Evolutionary conservation across 2,329 filamentous ascomycete genomes (phyloP), one percentile per base, ranked within the genome.

Genomic region (Colletotrichum simmondsii): DNA sequence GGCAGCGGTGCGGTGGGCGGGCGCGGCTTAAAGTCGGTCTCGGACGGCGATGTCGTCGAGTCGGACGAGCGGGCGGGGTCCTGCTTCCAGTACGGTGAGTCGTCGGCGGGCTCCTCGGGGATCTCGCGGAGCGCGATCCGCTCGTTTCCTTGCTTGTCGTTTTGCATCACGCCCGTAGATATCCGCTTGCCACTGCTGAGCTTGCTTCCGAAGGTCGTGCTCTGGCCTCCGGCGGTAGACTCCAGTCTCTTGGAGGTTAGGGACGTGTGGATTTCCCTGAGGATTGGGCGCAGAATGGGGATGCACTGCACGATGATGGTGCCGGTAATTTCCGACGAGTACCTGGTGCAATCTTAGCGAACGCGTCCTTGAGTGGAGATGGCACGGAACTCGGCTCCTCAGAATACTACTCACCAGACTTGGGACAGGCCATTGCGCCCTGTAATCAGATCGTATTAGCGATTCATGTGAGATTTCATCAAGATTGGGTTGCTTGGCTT

Each of bases 241-340:
- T 46, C 67, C 59, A 75, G 66, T 22, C 64, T 71, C 57, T 73
- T 71, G n/a, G 73, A 75, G 42, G 73, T 75, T 53, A 75, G 54
- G 4, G 73, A 71, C 26, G 71, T 73, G 59, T 75, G 73, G 46
- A 75, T 75, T 19, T 75, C 73, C 24, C 73, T 71, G 53, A 89
- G 74, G 24, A 89, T 82, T 0, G 87, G 85, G 11, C 87, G 83
- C 8, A 89, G 76, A 19, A 89, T 84, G 2, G 87, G 87, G 3
- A 89, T 85, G 72, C 86, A 89, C 75, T 88, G 87, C 4, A 88
- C 87, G 56, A 89, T 88, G 74, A 89, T 87, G 30, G 87, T 89
- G 65, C 87, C 87, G 10, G 85, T 83, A 65, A 88, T 81, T 77
- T 89, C 87, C 19, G 86, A 87, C 0, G 85, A 87, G 77, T 87